phyloP scores from a whole-genome alignment of 208 protist genomes.

The Wallacemonas sp. region DNA sequence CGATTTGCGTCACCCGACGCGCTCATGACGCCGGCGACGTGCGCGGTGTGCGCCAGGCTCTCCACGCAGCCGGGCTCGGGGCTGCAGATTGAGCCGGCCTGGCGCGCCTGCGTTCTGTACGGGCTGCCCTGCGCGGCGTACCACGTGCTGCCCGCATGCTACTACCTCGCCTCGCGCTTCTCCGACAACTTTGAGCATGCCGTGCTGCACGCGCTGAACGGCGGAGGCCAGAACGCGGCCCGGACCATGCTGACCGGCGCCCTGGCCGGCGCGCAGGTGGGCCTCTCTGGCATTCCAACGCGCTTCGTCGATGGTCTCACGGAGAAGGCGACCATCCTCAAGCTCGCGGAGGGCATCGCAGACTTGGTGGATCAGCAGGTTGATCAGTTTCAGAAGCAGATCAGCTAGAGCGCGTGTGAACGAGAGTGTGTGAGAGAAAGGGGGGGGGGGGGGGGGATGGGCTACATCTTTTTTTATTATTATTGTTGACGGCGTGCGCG shows the following conservation, averaged over 20 bases:
- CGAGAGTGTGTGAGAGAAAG: no score
- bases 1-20: slow-evolving; percentile 38
- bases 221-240: slow-evolving; percentile 39
- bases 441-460: no score
- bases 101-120: slow-evolving; percentile 30
- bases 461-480: no score
- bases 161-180: slow-evolving; percentile 45
- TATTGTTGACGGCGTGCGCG: no score
- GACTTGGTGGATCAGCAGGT: slow-evolving; percentile 7
- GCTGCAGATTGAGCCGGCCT: slow-evolving; percentile 38
- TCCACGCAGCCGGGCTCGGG: slow-evolving; percentile 17
- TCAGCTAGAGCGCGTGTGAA: no score
- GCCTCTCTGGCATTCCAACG: slow-evolving; percentile 28
- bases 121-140: slow-evolving; percentile 42
- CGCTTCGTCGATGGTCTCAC: slow-evolving; percentile 37
- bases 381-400: not conserved
- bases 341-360: slow-evolving; percentile 27
- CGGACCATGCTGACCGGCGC: slow-evolving; percentile 39
- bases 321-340: slow-evolving; percentile 33
- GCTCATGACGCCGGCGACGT: slow-evolving; percentile 36
- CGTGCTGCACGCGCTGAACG: slow-evolving; percentile 39
- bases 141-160: slow-evolving; percentile 36
- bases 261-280: slow-evolving; percentile 38
- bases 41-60: slow-evolving; percentile 23
- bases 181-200: slow-evolving; percentile 33